Percentiles rank a stretch among this genome's conserved stretches.
Conservation (phyloP, 2,329 filamentous ascomycete genomes). For the Epichloe sp. region DNA sequence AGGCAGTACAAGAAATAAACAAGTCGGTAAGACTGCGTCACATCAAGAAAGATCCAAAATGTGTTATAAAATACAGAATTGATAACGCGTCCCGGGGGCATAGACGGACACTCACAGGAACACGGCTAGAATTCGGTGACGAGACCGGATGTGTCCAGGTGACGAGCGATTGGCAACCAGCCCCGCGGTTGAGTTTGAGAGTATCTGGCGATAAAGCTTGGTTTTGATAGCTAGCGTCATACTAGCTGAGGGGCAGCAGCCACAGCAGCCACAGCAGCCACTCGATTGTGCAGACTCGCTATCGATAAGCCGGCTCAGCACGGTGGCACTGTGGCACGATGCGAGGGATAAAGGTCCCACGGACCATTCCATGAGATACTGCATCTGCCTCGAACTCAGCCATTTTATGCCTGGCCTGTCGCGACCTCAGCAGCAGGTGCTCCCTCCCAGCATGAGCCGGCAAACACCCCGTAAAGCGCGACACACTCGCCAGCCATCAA, state of each 20-base stretch:
- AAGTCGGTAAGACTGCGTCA: not conserved
- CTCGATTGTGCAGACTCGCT: not conserved
- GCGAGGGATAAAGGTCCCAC: not conserved
- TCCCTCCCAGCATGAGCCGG: conserved; percentile 26
- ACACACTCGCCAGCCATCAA: conserved; percentile 29
- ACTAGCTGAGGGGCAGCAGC: no score
- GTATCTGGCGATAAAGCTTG: no score
- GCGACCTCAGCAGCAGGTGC: not conserved
- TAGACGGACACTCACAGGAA: not conserved
- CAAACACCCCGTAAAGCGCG: conserved; percentile 26
- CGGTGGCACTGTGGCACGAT: not conserved
- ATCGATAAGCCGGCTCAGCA: not conserved
- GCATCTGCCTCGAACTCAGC: not conserved
- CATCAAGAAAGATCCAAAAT: not conserved
- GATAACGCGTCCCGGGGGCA: not conserved
- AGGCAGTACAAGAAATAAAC: not conserved
- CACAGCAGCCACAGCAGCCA: no score
- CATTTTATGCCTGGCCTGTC: not conserved
- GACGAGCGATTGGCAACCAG: not conserved
- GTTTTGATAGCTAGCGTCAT: not conserved
- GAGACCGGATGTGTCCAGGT: not conserved
- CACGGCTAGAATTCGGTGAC: not conserved
- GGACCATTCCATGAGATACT: no score
- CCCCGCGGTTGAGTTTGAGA: no score
- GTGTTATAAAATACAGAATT: not conserved